Evolutionary conservation across 2,329 filamentous ascomycete genomes (phyloP).

Genomic region (Mycosphaerella sp.): DNA sequence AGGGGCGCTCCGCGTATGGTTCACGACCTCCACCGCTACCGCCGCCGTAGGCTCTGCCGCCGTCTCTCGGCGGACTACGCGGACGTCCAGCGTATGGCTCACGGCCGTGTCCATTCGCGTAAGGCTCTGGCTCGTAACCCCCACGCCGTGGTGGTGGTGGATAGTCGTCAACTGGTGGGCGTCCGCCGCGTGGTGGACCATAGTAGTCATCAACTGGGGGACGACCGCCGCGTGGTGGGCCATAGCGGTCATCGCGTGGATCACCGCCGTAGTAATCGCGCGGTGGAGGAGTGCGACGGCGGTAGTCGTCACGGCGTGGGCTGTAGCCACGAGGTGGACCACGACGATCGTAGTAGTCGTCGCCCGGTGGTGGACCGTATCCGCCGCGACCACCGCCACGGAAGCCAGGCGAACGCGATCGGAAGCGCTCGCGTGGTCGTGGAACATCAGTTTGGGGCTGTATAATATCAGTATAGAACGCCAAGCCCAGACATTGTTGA

Average conservation of each 20-base stretch:
- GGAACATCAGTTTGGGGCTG: constrained; percentile 69
- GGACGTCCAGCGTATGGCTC: constrained; percentile 43
- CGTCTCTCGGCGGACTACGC: constrained; percentile 44
- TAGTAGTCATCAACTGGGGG: constrained; percentile 68
- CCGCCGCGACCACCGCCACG: constrained; percentile 52
- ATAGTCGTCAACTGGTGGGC: constrained; percentile 70
- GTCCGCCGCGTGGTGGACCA: constrained; percentile 49
- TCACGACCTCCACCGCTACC: constrained; percentile 1
- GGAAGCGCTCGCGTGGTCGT: constrained; percentile 54
- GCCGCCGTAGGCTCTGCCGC: constrained; percentile 26
- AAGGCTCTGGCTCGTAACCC: constrained; percentile 54
- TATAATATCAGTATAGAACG: constrained; percentile 11
- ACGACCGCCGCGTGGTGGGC: constrained; percentile 60
- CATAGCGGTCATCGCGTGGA: constrained; percentile 60
- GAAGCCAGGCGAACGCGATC: constrained; percentile 68
- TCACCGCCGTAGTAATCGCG: constrained; percentile 69
- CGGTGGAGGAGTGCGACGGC: constrained; percentile 73
- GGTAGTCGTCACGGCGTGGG: constrained; percentile 76
- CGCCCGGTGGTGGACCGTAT: constrained; percentile 60
- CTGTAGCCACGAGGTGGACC: constrained; percentile 77
- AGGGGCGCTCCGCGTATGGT: constrained; percentile 26
- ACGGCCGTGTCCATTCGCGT: constrained; percentile 52
- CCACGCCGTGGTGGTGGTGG: constrained; percentile 34
- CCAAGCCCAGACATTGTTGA: background rate
- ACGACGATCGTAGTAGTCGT: constrained; percentile 70